Percentiles rank a stretch among this genome's conserved stretches.
Evolutionary conservation across 176 grass and related monocot species (phyloP).

Genomic region (Calamus simplicifolius): DNA sequence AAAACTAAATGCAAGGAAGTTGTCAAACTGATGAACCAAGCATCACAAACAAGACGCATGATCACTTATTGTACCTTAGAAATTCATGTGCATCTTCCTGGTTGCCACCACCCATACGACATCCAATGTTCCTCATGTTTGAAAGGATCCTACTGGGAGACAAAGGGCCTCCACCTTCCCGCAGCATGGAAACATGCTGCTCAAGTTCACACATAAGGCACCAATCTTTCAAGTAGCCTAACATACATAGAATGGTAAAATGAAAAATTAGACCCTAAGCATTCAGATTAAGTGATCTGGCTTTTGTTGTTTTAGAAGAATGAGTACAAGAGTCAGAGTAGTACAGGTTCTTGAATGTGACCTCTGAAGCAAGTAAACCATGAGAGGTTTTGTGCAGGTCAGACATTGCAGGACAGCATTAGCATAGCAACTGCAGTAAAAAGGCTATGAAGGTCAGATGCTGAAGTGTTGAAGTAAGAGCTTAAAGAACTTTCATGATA

Average conservation of each 20-base stretch:
- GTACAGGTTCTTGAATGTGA: conserved; percentile 96
- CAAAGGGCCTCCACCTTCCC: conserved; percentile 62
- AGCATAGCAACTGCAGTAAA: conserved; percentile 81
- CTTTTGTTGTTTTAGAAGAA: background rate
- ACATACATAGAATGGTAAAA: conserved; percentile 20
- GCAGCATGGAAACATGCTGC: conserved; percentile 83
- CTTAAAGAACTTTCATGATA: conserved; percentile 1
- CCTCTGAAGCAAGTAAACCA: conserved; percentile 94
- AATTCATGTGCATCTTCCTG: conserved; percentile 99
- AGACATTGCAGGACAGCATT: conserved; percentile 99
- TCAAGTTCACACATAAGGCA: conserved; percentile 99
- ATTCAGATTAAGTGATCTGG: conserved; percentile 2
- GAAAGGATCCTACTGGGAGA: conserved; percentile 89
- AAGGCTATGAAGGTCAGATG: background rate
- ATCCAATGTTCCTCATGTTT: conserved; percentile 90
- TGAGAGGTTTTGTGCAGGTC: conserved; percentile 88
- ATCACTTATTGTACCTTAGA: conserved; percentile 43
- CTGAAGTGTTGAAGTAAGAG: background rate
- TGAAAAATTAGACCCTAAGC: background rate
- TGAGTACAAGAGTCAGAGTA: conserved; percentile 22
- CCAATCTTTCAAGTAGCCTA: conserved; percentile 88
- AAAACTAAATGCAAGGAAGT: too few species aligned
- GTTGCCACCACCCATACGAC: conserved; percentile 83
- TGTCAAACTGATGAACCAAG: too few species aligned
- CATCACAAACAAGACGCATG: too few species aligned